Percentiles rank a stretch among this genome's conserved stretches.
Evolutionary conservation across 305 asterid species (phyloP).

Genomic region (Fraxinus sp.): DNA sequence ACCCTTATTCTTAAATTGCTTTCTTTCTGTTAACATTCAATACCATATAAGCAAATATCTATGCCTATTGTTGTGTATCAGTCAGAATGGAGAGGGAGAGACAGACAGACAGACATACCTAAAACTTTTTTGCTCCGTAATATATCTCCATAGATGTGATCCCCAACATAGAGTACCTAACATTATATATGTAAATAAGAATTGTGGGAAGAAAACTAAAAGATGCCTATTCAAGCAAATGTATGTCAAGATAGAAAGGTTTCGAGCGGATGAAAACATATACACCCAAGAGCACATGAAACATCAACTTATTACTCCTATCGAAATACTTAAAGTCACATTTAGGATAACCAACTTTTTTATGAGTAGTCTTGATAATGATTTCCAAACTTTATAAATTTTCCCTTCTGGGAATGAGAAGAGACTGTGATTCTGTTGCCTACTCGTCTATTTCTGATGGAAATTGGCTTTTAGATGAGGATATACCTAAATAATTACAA

Average conservation of each 20-base stretch:
- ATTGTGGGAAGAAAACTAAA: not conserved
- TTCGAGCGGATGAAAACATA: not conserved
- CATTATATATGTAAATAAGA: not conserved
- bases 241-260: not conserved
- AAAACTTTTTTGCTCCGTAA: not conserved
- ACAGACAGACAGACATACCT: not conserved
- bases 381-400: not conserved
- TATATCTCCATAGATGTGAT: not conserved
- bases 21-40: not conserved
- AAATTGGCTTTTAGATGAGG: not conserved
- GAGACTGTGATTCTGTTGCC: slow-evolving; percentile 1
- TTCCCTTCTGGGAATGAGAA: not conserved
- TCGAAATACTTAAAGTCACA: not conserved
- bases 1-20: not conserved
- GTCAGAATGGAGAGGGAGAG: not conserved
- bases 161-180: not conserved
- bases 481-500: not conserved
- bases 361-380: not conserved
- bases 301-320: not conserved
- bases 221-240: not conserved
- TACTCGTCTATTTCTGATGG: not conserved
- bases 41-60: not conserved
- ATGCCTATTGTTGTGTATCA: not conserved
- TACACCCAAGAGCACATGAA: not conserved
- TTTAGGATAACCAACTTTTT: not conserved